Percentiles rank a stretch among this genome's conserved stretches.
These are phyloP conservation scores for Thecaphora thlaspeos DNA, from an alignment of 1,284 basidiomycete species.

Conservation along the genomic window DNA sequence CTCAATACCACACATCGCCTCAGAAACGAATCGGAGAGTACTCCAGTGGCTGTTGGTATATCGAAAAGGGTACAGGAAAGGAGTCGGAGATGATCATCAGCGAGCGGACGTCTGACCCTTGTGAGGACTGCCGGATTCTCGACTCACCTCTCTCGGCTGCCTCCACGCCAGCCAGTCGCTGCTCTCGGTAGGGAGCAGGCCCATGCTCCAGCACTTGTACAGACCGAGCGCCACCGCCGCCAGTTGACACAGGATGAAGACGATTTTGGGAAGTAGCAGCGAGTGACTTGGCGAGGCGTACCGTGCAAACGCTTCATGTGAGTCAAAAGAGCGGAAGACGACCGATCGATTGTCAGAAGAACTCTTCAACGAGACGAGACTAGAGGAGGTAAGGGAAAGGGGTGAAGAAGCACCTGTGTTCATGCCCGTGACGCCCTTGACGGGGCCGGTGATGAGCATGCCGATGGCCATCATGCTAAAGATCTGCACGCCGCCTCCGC, in stretches of 20 bases:
- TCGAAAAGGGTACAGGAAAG: neutral
- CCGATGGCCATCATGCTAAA: conserved; percentile 57
- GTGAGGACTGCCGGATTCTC: neutral
- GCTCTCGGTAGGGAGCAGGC: conserved; percentile 52
- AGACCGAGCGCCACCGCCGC: conserved; percentile 42
- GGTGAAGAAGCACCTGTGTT: conserved; percentile 20
- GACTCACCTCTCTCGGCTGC: conserved; percentile 44
- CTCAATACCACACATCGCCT: too few species aligned
- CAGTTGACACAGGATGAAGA: conserved; percentile 48
- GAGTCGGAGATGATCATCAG: too few species aligned
- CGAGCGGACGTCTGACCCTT: too few species aligned
- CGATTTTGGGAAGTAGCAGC: conserved; percentile 40
- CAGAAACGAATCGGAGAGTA: conserved; percentile 24
- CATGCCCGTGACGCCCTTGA: conserved; percentile 42
- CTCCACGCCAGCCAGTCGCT: conserved; percentile 57
- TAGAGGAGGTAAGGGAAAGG: neutral
- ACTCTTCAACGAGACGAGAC: too few species aligned
- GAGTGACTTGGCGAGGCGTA: conserved; percentile 41
- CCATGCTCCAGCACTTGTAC: conserved; percentile 58
- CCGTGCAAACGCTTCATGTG: conserved; percentile 35
- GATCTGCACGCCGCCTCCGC: conserved; percentile 53
- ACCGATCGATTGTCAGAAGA: neutral
- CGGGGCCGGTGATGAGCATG: conserved; percentile 51
- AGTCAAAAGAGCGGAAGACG: neutral
- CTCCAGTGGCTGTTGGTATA: conserved; percentile 31